phyloP scores from a whole-genome alignment of 2,329 filamentous ascomycete species.

The Hirsutella thompsonii region DNA sequence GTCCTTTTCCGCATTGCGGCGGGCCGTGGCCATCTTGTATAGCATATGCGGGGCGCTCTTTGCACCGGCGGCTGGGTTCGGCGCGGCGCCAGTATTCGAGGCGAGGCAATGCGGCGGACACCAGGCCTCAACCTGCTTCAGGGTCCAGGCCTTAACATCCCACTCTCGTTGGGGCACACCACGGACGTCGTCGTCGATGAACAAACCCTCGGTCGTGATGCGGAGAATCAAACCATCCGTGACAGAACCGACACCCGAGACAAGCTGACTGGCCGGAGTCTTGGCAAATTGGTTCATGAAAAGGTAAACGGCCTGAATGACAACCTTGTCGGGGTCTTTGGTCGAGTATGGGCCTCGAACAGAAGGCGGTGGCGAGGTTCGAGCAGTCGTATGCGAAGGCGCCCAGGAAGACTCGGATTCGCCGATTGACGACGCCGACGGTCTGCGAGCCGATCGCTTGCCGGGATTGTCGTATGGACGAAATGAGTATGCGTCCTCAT shows the following conservation, averaged over 20 bases:
- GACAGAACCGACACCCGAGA: conserved; percentile 72
- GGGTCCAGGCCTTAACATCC: conserved; percentile 97
- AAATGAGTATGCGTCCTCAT: conserved; percentile 59
- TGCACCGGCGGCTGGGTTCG: conserved; percentile 24
- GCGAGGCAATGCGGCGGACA: conserved; percentile 53
- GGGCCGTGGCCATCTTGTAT: conserved; percentile 32
- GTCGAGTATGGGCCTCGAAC: conserved; percentile 70
- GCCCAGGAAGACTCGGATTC: conserved; percentile 77
- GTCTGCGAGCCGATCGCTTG: conserved; percentile 37
- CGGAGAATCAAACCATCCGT: conserved; percentile 87
- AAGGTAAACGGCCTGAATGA: conserved; percentile 83
- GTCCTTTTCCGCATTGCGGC: conserved; percentile 34
- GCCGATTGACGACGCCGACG: conserved; percentile 56
- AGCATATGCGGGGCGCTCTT: conserved; percentile 29
- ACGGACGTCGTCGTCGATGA: conserved; percentile 92
- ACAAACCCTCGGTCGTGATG: conserved; percentile 87
- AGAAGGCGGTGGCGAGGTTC: conserved; percentile 72
- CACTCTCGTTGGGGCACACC: conserved; percentile 91
- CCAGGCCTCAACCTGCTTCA: conserved; percentile 86
- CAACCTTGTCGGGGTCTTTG: conserved; percentile 88
- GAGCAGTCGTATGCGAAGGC: conserved; percentile 68
- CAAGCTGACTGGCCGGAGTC: conserved; percentile 80
- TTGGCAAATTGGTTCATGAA: conserved; percentile 84
- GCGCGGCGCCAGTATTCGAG: conserved; percentile 22
- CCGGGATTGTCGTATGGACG: conserved; percentile 64